Evolutionary conservation across 495 filamentous ascomycete genomes (phyloP).

Genomic region (Penicillium odoratum): DNA sequence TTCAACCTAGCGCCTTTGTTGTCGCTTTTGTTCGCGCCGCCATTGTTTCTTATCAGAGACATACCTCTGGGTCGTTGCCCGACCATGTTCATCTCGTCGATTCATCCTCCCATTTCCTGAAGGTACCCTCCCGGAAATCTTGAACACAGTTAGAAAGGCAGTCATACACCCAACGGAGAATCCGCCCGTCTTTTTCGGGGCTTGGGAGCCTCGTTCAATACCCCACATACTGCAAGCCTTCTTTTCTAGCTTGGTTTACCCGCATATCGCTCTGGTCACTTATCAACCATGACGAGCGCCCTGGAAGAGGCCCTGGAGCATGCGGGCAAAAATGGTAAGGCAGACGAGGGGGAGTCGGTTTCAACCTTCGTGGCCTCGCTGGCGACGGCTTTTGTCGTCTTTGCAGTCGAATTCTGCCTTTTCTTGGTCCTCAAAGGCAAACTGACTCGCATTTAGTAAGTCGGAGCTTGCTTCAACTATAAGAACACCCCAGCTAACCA

Average conservation of each 20-base stretch:
- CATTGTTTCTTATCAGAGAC: not conserved
- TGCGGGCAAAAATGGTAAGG: slow-evolving; percentile 42
- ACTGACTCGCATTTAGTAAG: slow-evolving; percentile 82
- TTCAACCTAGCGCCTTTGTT: slow-evolving; percentile 20
- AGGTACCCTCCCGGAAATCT: not conserved
- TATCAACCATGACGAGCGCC: slow-evolving; percentile 30
- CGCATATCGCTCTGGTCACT: not conserved
- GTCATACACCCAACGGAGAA: not conserved
- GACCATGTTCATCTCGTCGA: slow-evolving; percentile 4
- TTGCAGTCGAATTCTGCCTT: slow-evolving; percentile 71
- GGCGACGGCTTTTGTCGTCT: slow-evolving; percentile 67
- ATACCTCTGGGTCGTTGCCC: slow-evolving; percentile 6
- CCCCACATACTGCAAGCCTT: not conserved
- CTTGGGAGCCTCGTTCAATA: not conserved
- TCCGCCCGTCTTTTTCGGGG: not conserved
- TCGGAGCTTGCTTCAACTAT: slow-evolving; percentile 2
- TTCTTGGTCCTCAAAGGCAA: slow-evolving; percentile 79
- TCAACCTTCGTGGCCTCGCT: slow-evolving; percentile 74
- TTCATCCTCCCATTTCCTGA: not conserved
- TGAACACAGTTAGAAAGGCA: not conserved
- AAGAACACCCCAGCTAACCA: slow-evolving; percentile 9
- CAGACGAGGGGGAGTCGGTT: slow-evolving; percentile 47
- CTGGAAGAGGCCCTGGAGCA: slow-evolving; percentile 39
- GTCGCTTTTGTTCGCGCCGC: slow-evolving; percentile 14
- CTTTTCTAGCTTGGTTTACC: not conserved